Conservation (phyloP, 768 basidiomycete genomes). For the Kwoniella shandongensis region DNA sequence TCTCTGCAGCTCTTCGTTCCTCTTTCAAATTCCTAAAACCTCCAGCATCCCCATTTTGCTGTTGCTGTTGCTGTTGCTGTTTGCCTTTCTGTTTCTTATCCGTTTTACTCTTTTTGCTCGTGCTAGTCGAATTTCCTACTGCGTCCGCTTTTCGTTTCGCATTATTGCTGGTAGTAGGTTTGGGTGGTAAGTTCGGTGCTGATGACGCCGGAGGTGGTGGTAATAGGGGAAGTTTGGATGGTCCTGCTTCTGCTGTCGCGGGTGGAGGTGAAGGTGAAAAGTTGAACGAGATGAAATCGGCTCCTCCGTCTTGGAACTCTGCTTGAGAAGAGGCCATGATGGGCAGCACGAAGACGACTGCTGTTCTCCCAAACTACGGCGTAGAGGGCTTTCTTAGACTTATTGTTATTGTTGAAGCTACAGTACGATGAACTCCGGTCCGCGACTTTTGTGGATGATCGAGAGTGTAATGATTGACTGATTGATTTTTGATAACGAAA, state of each 20-base stretch:
- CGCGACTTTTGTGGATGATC: too few relatives aligned
- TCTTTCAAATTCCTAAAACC: conserved; percentile 60
- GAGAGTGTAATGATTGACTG: too few relatives aligned
- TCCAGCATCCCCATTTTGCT: conserved; percentile 59
- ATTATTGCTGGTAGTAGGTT: background rate
- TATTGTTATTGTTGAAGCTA: too few relatives aligned
- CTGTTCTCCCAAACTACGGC: too few relatives aligned
- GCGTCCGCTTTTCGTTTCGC: conserved; percentile 5
- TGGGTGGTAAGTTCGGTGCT: conserved; percentile 1
- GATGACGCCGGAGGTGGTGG: background rate
- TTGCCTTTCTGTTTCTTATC: conserved; percentile 20
- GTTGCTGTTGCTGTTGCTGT: conserved; percentile 34
- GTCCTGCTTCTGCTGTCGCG: conserved; percentile 14
- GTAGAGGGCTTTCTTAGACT: too few relatives aligned
- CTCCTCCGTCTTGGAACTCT: conserved; percentile 27
- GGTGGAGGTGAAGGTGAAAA: conserved; percentile 25
- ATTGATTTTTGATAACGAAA: background rate
- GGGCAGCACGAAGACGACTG: background rate
- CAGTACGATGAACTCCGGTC: too few relatives aligned
- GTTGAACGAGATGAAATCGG: conserved; percentile 50
- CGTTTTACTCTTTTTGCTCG: conserved; percentile 16
- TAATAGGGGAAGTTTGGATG: conserved; percentile 9
- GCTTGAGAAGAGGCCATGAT: conserved; percentile 1
- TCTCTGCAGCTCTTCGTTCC: conserved; percentile 57
- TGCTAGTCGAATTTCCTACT: conserved; percentile 3